Evolutionary conservation across 2,329 filamentous ascomycete genomes (phyloP).

Genomic region (Colletotrichum lupini): DNA sequence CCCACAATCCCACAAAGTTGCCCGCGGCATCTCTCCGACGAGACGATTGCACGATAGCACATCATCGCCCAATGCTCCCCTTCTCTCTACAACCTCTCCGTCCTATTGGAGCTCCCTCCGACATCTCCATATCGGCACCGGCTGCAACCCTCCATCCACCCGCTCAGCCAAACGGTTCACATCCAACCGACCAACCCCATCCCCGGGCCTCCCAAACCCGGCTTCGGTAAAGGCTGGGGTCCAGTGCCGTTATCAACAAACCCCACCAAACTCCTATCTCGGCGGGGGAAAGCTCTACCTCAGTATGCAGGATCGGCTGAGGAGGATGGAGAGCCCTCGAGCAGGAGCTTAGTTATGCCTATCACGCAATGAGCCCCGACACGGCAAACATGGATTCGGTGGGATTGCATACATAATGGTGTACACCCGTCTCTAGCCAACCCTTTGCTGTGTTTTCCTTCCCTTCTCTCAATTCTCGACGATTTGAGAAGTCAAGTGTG

Average conservation of each 20-base stretch:
- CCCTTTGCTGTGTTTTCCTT: too few relatives aligned
- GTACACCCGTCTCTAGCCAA: background rate
- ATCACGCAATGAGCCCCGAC: conserved; percentile 17
- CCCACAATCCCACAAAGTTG: background rate
- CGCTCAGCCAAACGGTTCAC: background rate
- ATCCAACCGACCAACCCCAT: too few relatives aligned
- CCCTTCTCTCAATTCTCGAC: background rate
- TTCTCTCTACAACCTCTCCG: background rate
- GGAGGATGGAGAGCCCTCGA: too few relatives aligned
- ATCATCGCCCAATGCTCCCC: background rate
- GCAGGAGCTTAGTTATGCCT: background rate
- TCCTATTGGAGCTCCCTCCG: background rate
- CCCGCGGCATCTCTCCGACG: conserved; percentile 24
- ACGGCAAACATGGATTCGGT: background rate
- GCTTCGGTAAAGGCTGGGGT: background rate
- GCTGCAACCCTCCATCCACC: background rate
- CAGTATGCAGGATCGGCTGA: too few relatives aligned
- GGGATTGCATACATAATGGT: conserved; percentile 13
- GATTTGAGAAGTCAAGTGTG: background rate
- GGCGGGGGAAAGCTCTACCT: background rate
- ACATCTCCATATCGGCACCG: conserved; percentile 33
- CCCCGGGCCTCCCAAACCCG: background rate
- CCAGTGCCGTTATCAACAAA: background rate
- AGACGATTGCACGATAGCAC: background rate
- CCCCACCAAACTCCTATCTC: conserved; percentile 21